Conservation (phyloP, 2,329 filamentous ascomycete species). For the Fusarium coffeatum region DNA sequence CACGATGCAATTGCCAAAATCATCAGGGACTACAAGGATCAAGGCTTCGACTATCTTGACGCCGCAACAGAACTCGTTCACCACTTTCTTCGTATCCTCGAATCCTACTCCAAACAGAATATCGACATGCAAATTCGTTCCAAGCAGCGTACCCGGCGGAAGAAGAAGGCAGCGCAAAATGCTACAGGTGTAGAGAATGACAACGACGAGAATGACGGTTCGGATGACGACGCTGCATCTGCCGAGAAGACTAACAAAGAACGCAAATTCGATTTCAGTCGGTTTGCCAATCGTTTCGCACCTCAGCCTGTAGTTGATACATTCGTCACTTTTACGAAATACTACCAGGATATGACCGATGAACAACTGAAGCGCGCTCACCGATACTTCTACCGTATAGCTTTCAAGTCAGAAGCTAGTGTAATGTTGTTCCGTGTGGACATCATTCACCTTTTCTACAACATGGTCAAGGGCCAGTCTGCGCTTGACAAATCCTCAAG, state of each 20-base stretch:
- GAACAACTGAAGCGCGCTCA: slow-evolving; percentile 91
- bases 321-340: slow-evolving; percentile 82
- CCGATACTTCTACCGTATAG: slow-evolving; percentile 91
- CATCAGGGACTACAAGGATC: slow-evolving; percentile 87
- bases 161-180: slow-evolving; percentile 71
- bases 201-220: slow-evolving; percentile 73
- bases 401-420: slow-evolving; percentile 93
- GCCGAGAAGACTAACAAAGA: slow-evolving; percentile 80
- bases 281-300: slow-evolving; percentile 83
- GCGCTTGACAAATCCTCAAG: slow-evolving; percentile 74
- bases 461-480: slow-evolving; percentile 90
- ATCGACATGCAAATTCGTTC: slow-evolving; percentile 93
- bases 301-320: slow-evolving; percentile 89
- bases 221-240: slow-evolving; percentile 75
- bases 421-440: slow-evolving; percentile 92
- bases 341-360: slow-evolving; percentile 81
- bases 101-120: slow-evolving; percentile 95
- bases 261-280: slow-evolving; percentile 92
- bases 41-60: slow-evolving; percentile 93
- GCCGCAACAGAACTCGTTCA: slow-evolving; percentile 90
- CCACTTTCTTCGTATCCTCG: slow-evolving; percentile 90
- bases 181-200: slow-evolving; percentile 57
- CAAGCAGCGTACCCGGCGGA: slow-evolving; percentile 76
- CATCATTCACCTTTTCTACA: slow-evolving; percentile 87
- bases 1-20: slow-evolving; percentile 88